A percentile compares a stretch with the other conserved stretches of the same genome.
These are phyloP conservation scores for Cystofilobasidium capitatum DNA, from an alignment of 768 basidiomycete genomes.

Conservation along the genomic window DNA sequence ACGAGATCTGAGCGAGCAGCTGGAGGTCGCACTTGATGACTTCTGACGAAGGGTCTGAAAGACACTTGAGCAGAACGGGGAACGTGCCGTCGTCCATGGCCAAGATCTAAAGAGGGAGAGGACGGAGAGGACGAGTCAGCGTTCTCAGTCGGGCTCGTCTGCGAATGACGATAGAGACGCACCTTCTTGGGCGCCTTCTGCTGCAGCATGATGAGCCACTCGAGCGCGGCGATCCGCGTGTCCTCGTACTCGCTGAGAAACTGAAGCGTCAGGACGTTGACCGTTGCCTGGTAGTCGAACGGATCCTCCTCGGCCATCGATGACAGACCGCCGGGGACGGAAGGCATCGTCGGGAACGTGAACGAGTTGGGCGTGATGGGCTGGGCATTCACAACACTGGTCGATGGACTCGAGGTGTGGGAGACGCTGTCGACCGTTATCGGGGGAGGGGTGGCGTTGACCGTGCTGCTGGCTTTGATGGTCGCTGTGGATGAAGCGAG, in stretches of 20 bases:
- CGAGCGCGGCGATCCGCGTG: conserved; percentile 85
- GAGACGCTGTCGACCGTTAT: background rate
- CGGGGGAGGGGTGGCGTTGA: background rate
- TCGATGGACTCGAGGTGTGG: background rate
- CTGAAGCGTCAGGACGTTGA: conserved; percentile 83
- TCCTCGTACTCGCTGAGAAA: conserved; percentile 95
- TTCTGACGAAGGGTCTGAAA: conserved; percentile 95
- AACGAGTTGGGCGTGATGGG: background rate
- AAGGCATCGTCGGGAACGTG: conserved; percentile 13
- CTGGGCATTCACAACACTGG: background rate
- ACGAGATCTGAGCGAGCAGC: conserved; percentile 82
- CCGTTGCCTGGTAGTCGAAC: conserved; percentile 86
- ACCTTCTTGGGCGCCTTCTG: conserved; percentile 96
- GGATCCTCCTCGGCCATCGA: conserved; percentile 51
- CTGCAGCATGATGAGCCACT: conserved; percentile 98
- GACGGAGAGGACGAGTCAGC: background rate
- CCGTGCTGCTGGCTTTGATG: background rate
- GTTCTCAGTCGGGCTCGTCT: too few relatives aligned
- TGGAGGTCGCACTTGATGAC: conserved; percentile 95
- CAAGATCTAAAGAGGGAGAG: conserved; percentile 56
- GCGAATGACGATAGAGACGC: background rate
- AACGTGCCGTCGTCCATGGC: conserved; percentile 96
- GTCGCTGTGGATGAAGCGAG: conserved; percentile 9
- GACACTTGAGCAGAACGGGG: conserved; percentile 83
- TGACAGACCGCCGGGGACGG: background rate